phyloP scores from a whole-genome alignment of 352 stramenopile genomes.

The Blastocystis sp. region DNA sequence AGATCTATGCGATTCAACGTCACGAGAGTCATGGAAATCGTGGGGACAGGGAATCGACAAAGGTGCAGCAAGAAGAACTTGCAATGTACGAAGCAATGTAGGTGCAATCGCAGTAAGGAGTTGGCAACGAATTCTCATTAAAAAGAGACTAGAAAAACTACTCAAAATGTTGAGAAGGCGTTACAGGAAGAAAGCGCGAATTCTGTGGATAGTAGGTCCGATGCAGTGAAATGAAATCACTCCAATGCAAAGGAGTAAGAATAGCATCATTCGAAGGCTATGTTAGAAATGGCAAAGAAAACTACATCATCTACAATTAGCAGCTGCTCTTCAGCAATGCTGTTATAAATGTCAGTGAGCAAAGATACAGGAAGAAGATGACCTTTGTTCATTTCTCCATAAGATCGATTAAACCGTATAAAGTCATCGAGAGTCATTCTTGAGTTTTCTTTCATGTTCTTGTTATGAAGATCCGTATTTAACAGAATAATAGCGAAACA shows the following conservation, averaged over 20 bases:
- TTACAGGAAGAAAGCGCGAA: not conserved
- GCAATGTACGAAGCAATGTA: not conserved
- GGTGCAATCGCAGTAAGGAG: not conserved
- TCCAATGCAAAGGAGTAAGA: not conserved
- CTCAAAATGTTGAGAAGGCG: too few species aligned
- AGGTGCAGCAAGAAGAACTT: not conserved
- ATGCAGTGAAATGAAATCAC: not conserved
- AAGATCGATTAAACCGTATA: constrained; percentile 79
- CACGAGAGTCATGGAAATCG: too few species aligned
- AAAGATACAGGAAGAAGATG: constrained; percentile 85
- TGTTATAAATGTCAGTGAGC: constrained; percentile 74
- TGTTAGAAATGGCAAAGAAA: not conserved
- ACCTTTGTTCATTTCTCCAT: constrained; percentile 89
- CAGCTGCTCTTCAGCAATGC: constrained; percentile 67
- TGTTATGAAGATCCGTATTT: constrained; percentile 81
- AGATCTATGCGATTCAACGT: too few species aligned
- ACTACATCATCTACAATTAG: constrained; percentile 44
- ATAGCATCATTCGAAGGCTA: constrained; percentile 50
- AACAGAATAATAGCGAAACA: constrained; percentile 81
- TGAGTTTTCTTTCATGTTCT: constrained; percentile 68
- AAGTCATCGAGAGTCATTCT: constrained; percentile 64
- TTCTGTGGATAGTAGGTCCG: not conserved
- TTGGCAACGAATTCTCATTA: too few species aligned
- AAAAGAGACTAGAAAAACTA: too few species aligned
- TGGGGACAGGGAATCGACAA: too few species aligned